Conservation (phyloP, 2,329 filamentous ascomycete genomes). For the Claviceps maximensis region DNA sequence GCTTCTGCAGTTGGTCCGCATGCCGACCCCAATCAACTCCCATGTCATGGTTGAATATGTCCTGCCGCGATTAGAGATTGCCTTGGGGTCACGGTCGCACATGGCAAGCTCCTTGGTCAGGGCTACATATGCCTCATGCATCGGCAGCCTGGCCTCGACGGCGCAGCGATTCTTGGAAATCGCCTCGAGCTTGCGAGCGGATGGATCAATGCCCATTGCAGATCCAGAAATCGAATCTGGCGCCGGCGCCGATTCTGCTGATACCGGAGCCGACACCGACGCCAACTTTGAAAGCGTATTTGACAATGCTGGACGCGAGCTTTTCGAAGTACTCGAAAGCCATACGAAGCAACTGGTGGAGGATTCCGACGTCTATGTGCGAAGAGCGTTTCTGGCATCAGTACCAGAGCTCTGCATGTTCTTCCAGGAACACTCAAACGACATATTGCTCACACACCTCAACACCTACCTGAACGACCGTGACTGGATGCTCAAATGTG, state of each 20-base stretch:
- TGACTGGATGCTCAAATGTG: constrained; percentile 93
- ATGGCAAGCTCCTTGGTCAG: constrained; percentile 57
- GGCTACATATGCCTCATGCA: constrained; percentile 83
- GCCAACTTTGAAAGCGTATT: constrained; percentile 71
- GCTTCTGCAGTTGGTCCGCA: constrained; percentile 70
- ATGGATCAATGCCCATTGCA: constrained; percentile 63
- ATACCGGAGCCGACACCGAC: constrained; percentile 36
- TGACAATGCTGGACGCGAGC: constrained; percentile 71
- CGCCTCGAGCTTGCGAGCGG: constrained; percentile 74
- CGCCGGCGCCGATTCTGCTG: too few species aligned
- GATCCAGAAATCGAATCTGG: constrained; percentile 72
- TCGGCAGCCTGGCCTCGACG: constrained; percentile 77
- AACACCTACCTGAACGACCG: constrained; percentile 95
- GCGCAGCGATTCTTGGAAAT: constrained; percentile 79
- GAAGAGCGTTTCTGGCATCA: constrained; percentile 80
- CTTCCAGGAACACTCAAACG: constrained; percentile 84
- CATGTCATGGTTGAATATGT: constrained; percentile 58
- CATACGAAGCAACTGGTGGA: constrained; percentile 86
- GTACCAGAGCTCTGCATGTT: constrained; percentile 90
- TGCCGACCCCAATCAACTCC: constrained; percentile 69
- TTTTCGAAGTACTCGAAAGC: constrained; percentile 71
- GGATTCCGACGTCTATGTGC: constrained; percentile 72
- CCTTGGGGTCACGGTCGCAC: constrained; percentile 31
- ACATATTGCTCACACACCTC: constrained; percentile 89
- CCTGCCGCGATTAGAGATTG: constrained; percentile 47